These are phyloP conservation scores for Stromatinia cepivora DNA, from an alignment of 2,329 filamentous ascomycete genomes.

Conservation along the genomic window DNA sequence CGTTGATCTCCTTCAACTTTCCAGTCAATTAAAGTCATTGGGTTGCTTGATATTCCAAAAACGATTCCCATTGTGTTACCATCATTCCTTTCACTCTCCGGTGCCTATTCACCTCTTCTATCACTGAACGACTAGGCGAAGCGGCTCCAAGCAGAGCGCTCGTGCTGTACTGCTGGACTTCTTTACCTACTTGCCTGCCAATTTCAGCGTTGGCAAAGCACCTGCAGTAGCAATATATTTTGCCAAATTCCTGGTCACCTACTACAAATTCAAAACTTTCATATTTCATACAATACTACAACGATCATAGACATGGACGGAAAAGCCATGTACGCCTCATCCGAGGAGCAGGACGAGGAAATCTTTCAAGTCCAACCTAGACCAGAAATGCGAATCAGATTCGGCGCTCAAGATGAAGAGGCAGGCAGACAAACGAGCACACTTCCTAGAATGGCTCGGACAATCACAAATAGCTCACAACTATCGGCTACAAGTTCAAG, in stretches of 20 bases:
- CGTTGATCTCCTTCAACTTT: not conserved
- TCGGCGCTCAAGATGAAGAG: slow-evolving; percentile 25
- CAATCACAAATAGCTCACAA: slow-evolving; percentile 28
- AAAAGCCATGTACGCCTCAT: slow-evolving; percentile 9
- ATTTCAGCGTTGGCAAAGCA: not conserved
- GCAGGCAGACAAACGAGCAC: not conserved
- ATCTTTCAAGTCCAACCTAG: slow-evolving; percentile 25
- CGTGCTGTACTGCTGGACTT: not conserved
- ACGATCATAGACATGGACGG: slow-evolving; percentile 20
- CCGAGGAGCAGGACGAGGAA: slow-evolving; percentile 22
- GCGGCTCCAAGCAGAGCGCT: not conserved
- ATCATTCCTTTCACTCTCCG: not conserved
- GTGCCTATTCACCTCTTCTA: not conserved
- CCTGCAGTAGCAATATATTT: not conserved
- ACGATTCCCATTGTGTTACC: not conserved
- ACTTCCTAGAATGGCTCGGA: slow-evolving; percentile 24
- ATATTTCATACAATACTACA: not conserved
- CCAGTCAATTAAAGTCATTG: not conserved
- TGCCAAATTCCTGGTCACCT: not conserved
- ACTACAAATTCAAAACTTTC: not conserved
- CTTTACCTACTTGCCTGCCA: not conserved
- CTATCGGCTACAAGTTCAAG: slow-evolving; percentile 26
- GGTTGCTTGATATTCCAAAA: not conserved
- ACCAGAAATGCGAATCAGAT: slow-evolving; percentile 26
- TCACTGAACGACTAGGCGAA: not conserved